Evolutionary conservation across 148 eudicot genomes (phyloP).

Genomic region (Fagopyrum esculentum): DNA sequence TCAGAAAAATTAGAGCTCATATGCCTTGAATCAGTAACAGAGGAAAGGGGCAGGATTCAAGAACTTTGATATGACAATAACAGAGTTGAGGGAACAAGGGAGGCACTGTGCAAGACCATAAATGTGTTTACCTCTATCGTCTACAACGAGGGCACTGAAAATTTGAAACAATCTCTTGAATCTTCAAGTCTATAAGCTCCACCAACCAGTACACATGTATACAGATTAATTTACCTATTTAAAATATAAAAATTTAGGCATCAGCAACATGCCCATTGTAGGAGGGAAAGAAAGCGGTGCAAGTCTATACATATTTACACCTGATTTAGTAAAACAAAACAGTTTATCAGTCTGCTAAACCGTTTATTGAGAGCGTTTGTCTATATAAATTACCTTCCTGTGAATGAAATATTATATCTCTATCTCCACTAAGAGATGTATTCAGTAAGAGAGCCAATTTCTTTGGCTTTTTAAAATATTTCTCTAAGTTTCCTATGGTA

Average conservation of each 20-base stretch:
- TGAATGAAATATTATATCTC: background rate
- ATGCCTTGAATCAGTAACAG: background rate
- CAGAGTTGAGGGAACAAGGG: background rate
- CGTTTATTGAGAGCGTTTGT: background rate
- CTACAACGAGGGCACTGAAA: background rate
- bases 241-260: background rate
- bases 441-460: background rate
- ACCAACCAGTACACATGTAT: background rate
- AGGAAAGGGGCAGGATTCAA: background rate
- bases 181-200: constrained; percentile 10
- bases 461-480: background rate
- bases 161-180: background rate
- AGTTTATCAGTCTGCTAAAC: background rate
- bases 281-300: background rate
- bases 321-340: background rate
- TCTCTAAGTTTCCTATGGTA: background rate
- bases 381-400: background rate
- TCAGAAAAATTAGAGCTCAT: background rate
- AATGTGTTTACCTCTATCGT: background rate
- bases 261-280: background rate
- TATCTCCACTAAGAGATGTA: background rate
- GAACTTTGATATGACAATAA: background rate
- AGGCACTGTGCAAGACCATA: background rate
- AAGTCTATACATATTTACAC: background rate
- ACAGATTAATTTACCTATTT: background rate